Percentiles rank a stretch among this genome's conserved stretches.
phyloP scores from a whole-genome alignment of 2,329 filamentous ascomycete genomes.

The Diplodia mutila region DNA sequence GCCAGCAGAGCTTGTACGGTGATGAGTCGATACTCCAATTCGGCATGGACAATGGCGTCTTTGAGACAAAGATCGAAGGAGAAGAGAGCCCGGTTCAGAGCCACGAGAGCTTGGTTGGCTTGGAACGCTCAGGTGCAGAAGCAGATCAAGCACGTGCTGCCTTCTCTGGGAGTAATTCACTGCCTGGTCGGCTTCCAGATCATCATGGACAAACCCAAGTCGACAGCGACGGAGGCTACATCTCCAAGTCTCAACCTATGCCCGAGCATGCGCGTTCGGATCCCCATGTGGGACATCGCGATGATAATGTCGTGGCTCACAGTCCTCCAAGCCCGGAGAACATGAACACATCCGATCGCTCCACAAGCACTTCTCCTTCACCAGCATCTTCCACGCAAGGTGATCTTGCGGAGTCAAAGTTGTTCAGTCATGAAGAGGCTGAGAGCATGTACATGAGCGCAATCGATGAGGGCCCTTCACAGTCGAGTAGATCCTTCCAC shows the following conservation, averaged over 20 bases:
- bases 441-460: conserved; percentile 87
- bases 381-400: conserved; percentile 19
- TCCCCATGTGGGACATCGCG: not conserved
- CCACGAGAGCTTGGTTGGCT: not conserved
- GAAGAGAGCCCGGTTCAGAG: not conserved
- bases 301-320: not conserved
- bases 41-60: conserved; percentile 38
- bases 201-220: not conserved
- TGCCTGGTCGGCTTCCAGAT: not conserved
- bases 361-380: conserved; percentile 13
- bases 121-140: not conserved
- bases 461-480: conserved; percentile 49
- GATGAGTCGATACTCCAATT: conserved; percentile 42
- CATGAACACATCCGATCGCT: conserved; percentile 1
- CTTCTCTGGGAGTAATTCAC: conserved; percentile 6
- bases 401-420: conserved; percentile 57
- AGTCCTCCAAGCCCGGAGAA: not conserved
- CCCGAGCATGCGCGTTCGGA: not conserved
- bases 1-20: conserved; percentile 33
- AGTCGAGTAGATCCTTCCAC: conserved; percentile 31
- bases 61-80: conserved; percentile 30
- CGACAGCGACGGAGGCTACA: not conserved
- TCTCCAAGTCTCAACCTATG: conserved; percentile 11
- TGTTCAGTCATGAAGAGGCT: conserved; percentile 79
- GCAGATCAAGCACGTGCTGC: not conserved